These are phyloP conservation scores for Cornus kousa DNA, from an alignment of 148 eudicot species.

Conservation along the genomic window DNA sequence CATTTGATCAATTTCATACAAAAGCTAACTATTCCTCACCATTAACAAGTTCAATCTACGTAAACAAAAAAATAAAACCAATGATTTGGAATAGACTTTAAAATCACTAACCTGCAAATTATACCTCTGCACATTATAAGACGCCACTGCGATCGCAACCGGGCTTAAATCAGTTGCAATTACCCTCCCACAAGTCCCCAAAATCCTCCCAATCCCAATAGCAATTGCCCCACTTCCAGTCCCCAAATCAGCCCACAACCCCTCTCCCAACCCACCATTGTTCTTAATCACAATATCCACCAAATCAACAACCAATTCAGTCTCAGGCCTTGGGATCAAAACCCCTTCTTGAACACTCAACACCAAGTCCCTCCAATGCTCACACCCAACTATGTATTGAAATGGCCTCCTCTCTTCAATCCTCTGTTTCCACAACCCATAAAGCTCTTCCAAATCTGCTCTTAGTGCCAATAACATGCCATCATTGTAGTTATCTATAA, in stretches of 20 bases:
- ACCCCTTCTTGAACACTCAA: conserved; percentile 89
- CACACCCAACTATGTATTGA: conserved; percentile 95
- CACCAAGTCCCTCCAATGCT: conserved; percentile 98
- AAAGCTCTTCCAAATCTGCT: conserved; percentile 52
- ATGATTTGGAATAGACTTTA: not conserved
- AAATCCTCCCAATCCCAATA: conserved; percentile 69
- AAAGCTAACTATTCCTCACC: not conserved
- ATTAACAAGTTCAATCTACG: not conserved
- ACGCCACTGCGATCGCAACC: conserved; percentile 68
- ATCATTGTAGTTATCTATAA: not conserved
- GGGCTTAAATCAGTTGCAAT: conserved; percentile 80
- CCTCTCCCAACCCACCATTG: conserved; percentile 44
- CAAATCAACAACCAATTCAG: conserved; percentile 71
- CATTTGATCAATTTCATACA: not conserved
- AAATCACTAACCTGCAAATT: conserved; percentile 68
- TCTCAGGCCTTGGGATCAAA: conserved; percentile 93
- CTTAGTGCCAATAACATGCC: conserved; percentile 30
- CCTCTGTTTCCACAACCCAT: conserved; percentile 72
- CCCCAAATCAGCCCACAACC: conserved; percentile 95
- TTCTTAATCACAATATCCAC: conserved; percentile 43
- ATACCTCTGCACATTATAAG: conserved; percentile 80
- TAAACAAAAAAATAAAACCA: not conserved
- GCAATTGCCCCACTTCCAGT: conserved; percentile 97
- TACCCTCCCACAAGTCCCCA: conserved; percentile 61
- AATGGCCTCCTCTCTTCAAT: conserved; percentile 76